phyloP scores from a whole-genome alignment of 1,284 basidiomycete species.

The Ustilago cynodontis region DNA sequence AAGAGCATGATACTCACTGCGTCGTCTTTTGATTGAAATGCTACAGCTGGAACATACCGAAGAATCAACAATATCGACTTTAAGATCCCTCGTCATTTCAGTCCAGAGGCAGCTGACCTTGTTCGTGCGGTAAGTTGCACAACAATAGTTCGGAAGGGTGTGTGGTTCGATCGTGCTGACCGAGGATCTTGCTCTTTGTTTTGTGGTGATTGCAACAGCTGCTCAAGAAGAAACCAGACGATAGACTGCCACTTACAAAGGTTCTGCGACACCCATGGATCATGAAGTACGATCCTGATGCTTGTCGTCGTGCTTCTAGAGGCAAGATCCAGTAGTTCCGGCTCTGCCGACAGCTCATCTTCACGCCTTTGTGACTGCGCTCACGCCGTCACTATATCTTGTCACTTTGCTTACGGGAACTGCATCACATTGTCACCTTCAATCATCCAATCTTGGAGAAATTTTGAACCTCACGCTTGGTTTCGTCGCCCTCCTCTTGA shows the following conservation, averaged over 20 bases:
- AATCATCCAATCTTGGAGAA: too few species aligned
- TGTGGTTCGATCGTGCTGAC: not conserved
- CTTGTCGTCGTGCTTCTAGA: conserved; percentile 53
- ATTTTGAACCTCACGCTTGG: not conserved
- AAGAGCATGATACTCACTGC: conserved; percentile 8
- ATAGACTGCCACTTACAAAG: conserved; percentile 82
- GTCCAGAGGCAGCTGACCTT: conserved; percentile 56
- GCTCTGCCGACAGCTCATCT: too few species aligned
- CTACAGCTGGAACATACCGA: conserved; percentile 53
- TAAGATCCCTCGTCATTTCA: conserved; percentile 60
- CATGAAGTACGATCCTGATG: conserved; percentile 76
- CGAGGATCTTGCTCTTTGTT: not conserved
- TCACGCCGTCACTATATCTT: not conserved
- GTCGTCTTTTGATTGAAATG: not conserved
- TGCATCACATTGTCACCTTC: conserved; percentile 12
- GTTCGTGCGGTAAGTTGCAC: conserved; percentile 47
- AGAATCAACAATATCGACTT: conserved; percentile 64
- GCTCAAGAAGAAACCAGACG: conserved; percentile 85
- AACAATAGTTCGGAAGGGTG: too few species aligned
- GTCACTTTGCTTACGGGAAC: not conserved
- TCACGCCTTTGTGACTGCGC: too few species aligned
- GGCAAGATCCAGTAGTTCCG: conserved; percentile 30
- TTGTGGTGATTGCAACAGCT: conserved; percentile 74
- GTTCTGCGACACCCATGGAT: conserved; percentile 95
- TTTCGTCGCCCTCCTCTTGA: not conserved